These are phyloP conservation scores for Eucalyptus sp. DNA, from an alignment of 345 rosid genomes.

Conservation along the genomic window DNA sequence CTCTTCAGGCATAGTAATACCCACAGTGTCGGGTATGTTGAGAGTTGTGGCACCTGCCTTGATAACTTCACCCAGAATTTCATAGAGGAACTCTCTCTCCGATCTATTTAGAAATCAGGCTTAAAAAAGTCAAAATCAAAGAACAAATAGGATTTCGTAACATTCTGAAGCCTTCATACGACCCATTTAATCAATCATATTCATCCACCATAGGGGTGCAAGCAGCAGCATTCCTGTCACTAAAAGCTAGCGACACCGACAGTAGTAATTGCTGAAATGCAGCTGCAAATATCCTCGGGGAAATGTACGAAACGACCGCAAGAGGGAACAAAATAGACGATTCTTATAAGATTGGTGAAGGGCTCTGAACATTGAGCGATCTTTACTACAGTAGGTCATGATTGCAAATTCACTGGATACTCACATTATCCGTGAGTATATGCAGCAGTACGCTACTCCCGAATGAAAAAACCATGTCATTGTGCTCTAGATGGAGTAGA, in stretches of 20 bases:
- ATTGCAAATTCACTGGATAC: not conserved
- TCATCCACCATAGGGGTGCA: not conserved
- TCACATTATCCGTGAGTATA: not conserved
- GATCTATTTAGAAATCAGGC: conserved; percentile 33
- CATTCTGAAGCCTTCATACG: not conserved
- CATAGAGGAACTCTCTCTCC: conserved; percentile 67
- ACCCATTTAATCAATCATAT: not conserved
- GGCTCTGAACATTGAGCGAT: not conserved
- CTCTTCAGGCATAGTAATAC: conserved; percentile 66
- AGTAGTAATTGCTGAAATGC: not conserved
- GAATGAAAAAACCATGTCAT: not conserved
- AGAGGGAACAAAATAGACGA: not conserved
- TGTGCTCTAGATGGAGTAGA: not conserved
- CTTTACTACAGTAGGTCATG: not conserved
- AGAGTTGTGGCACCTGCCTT: conserved; percentile 96
- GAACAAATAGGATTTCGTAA: not conserved
- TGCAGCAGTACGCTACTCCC: not conserved
- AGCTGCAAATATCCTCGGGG: not conserved
- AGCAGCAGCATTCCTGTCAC: not conserved
- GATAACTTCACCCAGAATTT: conserved; percentile 83
- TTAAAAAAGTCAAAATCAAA: not conserved
- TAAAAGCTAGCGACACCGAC: not conserved
- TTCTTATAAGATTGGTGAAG: not conserved
- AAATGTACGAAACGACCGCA: not conserved
- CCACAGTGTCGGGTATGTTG: conserved; percentile 95